Evolutionary conservation across 257 asterid genomes (phyloP).

Genomic region (Agastache rugosa): DNA sequence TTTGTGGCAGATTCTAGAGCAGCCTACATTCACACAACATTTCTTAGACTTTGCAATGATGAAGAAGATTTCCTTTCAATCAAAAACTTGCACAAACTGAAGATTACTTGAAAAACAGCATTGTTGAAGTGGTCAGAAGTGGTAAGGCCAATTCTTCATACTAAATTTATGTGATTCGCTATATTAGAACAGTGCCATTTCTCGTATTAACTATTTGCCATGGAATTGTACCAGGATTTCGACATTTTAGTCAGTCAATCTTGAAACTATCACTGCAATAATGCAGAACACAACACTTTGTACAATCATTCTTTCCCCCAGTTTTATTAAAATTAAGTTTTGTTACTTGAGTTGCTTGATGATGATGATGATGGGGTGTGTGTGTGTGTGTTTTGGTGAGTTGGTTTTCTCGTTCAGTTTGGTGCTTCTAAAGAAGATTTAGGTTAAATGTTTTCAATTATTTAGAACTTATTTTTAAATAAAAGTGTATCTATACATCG

Average conservation of each 20-base stretch:
- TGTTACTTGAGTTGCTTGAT: slow-evolving; percentile 7
- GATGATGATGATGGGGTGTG: background rate
- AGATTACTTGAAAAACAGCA: slow-evolving; percentile 20
- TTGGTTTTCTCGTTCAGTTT: too few species aligned
- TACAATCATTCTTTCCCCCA: background rate
- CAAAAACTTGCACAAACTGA: slow-evolving; percentile 27
- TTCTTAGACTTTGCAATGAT: slow-evolving; percentile 20
- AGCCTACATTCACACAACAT: slow-evolving; percentile 30
- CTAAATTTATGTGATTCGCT: background rate
- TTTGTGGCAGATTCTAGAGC: slow-evolving; percentile 46
- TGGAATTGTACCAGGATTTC: slow-evolving; percentile 24
- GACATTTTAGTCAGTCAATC: slow-evolving; percentile 2
- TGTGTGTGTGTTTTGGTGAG: background rate
- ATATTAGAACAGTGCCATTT: slow-evolving; percentile 7
- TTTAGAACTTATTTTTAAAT: too few species aligned
- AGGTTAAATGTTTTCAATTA: too few species aligned
- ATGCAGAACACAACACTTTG: slow-evolving; percentile 35
- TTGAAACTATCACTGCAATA: slow-evolving; percentile 26
- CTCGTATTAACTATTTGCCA: slow-evolving; percentile 22
- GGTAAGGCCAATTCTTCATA: slow-evolving; percentile 30
- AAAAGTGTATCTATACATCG: too few species aligned
- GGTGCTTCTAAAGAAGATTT: too few species aligned
- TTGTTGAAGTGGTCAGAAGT: slow-evolving; percentile 31
- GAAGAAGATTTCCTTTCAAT: slow-evolving; percentile 16
- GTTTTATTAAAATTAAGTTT: background rate